Evolutionary conservation across 2,329 filamentous ascomycete genomes (phyloP).

Genomic region (Magnaporthiopsis poae): DNA sequence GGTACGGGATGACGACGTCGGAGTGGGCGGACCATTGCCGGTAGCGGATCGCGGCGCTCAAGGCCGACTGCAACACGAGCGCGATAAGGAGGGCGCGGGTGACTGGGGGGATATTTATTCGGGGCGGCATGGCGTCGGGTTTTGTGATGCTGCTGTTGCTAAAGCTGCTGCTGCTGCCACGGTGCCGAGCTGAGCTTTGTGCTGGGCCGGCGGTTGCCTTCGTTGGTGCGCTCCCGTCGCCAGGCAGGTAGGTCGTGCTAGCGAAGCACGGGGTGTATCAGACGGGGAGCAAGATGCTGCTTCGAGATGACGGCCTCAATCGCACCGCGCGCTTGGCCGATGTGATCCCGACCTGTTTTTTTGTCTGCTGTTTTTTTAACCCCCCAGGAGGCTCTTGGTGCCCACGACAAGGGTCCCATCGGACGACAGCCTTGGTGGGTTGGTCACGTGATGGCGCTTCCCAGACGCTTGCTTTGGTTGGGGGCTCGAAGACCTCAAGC

Average conservation of each 20-base stretch:
- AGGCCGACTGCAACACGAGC: slow-evolving; percentile 65
- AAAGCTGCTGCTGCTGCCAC: not conserved
- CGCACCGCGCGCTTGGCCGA: not conserved
- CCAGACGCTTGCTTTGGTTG: too few species aligned
- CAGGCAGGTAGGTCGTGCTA: not conserved
- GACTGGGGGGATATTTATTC: slow-evolving; percentile 85
- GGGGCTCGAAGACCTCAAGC: too few species aligned
- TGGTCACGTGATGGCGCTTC: not conserved
- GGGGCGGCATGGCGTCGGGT: slow-evolving; percentile 54
- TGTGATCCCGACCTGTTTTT: not conserved
- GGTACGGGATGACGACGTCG: slow-evolving; percentile 69
- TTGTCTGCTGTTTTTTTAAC: too few species aligned
- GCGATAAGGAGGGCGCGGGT: slow-evolving; percentile 72
- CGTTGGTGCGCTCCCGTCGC: not conserved
- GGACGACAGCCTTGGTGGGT: not conserved
- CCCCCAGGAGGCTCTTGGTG: not conserved
- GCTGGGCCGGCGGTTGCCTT: not conserved
- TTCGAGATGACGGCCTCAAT: not conserved
- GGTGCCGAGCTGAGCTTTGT: slow-evolving; percentile 2
- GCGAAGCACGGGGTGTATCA: not conserved
- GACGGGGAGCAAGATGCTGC: not conserved
- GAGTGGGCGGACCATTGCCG: slow-evolving; percentile 55
- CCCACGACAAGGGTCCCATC: not conserved
- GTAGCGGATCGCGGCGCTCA: slow-evolving; percentile 72
- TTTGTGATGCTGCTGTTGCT: slow-evolving; percentile 7